Conservation (phyloP, 108 stramenopile species). For the Cyclotella distinguenda region DNA sequence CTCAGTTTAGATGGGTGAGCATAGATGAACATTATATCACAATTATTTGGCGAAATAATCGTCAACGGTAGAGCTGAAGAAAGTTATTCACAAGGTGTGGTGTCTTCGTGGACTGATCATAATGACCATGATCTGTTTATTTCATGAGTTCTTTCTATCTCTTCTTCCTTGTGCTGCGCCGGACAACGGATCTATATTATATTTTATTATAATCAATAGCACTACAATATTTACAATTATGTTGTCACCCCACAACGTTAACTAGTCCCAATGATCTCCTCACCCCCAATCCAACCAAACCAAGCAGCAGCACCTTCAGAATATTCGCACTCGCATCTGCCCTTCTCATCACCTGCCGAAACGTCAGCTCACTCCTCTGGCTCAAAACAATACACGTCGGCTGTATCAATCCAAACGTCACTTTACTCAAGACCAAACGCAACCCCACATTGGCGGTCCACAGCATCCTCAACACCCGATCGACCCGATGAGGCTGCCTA, state of each 20-base stretch:
- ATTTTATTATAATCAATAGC: not conserved
- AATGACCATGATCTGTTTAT: too few species aligned
- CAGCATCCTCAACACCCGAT: slow-evolving; percentile 38
- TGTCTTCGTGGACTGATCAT: too few species aligned
- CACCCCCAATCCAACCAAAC: not conserved
- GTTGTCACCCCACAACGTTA: not conserved
- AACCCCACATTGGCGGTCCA: slow-evolving; percentile 59
- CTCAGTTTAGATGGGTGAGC: not conserved
- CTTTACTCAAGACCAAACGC: slow-evolving; percentile 55
- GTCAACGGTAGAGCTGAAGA: too few species aligned
- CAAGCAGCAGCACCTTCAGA: slow-evolving; percentile 4
- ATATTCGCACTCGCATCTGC: slow-evolving; percentile 42
- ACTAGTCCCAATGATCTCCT: not conserved
- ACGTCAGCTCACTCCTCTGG: slow-evolving; percentile 38
- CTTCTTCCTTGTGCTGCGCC: not conserved
- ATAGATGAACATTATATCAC: not conserved
- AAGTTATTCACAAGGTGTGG: too few species aligned
- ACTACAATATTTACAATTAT: not conserved
- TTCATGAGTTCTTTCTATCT: too few species aligned
- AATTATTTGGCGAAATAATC: too few species aligned
- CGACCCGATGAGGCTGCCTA: slow-evolving; percentile 50
- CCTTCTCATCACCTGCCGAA: slow-evolving; percentile 52
- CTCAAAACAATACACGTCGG: slow-evolving; percentile 39
- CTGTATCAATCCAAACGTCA: slow-evolving; percentile 43
- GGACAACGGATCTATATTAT: not conserved